These are phyloP conservation scores for Mortierella sp. DNA, from an alignment of 371 early-diverging fungal species.

Conservation along the genomic window DNA sequence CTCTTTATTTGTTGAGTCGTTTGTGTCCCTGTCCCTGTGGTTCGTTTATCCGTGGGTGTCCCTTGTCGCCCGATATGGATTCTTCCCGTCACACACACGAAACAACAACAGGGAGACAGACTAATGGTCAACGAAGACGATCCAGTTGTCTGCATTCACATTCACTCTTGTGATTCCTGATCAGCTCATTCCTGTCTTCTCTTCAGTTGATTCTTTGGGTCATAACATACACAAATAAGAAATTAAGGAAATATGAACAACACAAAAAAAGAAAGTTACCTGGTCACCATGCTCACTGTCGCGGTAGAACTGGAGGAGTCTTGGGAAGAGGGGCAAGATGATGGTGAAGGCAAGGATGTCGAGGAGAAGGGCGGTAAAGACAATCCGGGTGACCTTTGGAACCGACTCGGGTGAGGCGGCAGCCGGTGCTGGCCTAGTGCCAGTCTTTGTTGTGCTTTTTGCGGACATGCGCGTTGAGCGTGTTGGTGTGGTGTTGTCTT, in stretches of 20 bases:
- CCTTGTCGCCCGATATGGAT: neutral
- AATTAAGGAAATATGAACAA: neutral
- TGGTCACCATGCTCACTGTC: slow-evolving; percentile 64
- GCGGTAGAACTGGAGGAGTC: slow-evolving; percentile 73
- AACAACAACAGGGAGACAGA: neutral
- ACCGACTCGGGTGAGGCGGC: slow-evolving; percentile 20
- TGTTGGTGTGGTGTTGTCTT: neutral
- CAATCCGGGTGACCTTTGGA: slow-evolving; percentile 57
- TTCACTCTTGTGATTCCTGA: neutral
- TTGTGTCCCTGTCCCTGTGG: neutral
- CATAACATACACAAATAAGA: neutral
- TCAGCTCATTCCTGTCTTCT: neutral
- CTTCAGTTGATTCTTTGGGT: neutral
- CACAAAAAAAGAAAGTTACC: slow-evolving; percentile 40
- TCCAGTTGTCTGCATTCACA: no score
- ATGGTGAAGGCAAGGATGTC: slow-evolving; percentile 98
- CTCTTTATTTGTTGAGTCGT: neutral
- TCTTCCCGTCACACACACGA: slow-evolving; percentile 2
- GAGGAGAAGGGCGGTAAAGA: slow-evolving; percentile 84
- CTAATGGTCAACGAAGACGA: no score
- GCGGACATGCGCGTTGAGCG: neutral
- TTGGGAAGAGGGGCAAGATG: slow-evolving; percentile 95
- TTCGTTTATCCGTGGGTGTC: neutral
- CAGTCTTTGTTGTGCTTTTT: neutral
- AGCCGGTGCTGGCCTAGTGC: neutral